A percentile compares a stretch with the other conserved stretches of the same genome.
Evolutionary conservation across 2,329 filamentous ascomycete species (phyloP).

Genomic region (Phaeoacremonium minimum): DNA sequence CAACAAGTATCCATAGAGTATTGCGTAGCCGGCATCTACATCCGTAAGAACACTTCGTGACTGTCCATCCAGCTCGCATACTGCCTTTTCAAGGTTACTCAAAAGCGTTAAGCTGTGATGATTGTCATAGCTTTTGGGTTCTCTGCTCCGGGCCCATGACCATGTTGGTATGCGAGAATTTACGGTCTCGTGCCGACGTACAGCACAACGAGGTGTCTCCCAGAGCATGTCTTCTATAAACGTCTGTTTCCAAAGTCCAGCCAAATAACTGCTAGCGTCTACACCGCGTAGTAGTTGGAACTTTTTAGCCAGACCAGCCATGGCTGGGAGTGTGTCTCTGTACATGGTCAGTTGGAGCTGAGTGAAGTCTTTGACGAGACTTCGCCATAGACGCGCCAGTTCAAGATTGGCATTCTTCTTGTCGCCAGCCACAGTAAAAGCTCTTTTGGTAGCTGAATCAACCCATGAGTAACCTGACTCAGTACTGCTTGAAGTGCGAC

Average conservation of each 20-base stretch:
- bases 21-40: not conserved
- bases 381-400: not conserved
- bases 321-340: not conserved
- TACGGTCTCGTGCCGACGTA: not conserved
- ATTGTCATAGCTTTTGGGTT: not conserved
- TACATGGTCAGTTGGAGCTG: not conserved
- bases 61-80: not conserved
- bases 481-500: slow-evolving; percentile 10
- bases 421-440: not conserved
- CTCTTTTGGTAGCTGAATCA: slow-evolving; percentile 13
- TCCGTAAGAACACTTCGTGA: no score
- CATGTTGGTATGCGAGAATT: not conserved
- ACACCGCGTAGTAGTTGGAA: not conserved
- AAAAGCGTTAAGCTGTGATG: not conserved
- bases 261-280: not conserved
- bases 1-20: not conserved
- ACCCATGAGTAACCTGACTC: not conserved
- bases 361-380: not conserved
- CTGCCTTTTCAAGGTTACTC: not conserved
- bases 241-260: not conserved
- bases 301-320: not conserved
- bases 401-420: not conserved
- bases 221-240: not conserved
- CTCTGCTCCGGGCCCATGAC: not conserved
- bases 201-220: not conserved